Conservation (phyloP, 495 filamentous ascomycete genomes). For the Cryomyces minteri region DNA sequence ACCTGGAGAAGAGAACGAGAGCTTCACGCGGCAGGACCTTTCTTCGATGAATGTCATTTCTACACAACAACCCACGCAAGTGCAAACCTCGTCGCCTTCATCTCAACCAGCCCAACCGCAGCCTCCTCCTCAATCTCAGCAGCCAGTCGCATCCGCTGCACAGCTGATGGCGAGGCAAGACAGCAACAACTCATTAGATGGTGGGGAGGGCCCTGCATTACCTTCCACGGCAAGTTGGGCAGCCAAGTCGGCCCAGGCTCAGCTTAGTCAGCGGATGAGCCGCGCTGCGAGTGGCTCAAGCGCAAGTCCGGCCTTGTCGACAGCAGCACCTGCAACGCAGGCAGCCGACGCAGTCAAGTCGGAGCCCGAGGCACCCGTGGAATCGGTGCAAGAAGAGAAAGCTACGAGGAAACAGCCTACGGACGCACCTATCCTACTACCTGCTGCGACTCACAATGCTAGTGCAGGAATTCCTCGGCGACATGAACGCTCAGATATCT, state of each 20-base stretch:
- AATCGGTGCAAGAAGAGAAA: neutral
- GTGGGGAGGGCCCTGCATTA: slow-evolving; percentile 64
- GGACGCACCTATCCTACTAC: neutral
- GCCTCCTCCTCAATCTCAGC: slow-evolving; percentile 26
- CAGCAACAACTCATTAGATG: slow-evolving; percentile 35
- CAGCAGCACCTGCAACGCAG: slow-evolving; percentile 21
- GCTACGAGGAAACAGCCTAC: neutral
- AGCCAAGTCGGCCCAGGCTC: slow-evolving; percentile 47
- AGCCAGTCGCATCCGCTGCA: slow-evolving; percentile 32
- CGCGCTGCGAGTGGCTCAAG: slow-evolving; percentile 59
- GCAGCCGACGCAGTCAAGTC: slow-evolving; percentile 5
- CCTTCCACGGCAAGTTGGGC: slow-evolving; percentile 93
- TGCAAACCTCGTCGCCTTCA: slow-evolving; percentile 17
- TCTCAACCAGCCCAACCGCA: slow-evolving; percentile 27
- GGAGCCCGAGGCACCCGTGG: neutral
- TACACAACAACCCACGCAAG: slow-evolving; percentile 47
- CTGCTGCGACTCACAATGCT: neutral
- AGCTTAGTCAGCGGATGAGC: slow-evolving; percentile 53
- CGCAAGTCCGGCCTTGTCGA: slow-evolving; percentile 59
- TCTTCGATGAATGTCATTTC: slow-evolving; percentile 86
- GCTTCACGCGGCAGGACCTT: slow-evolving; percentile 84
- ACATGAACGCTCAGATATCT: slow-evolving; percentile 5
- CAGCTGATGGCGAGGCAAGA: slow-evolving; percentile 56
- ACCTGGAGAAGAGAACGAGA: slow-evolving; percentile 89
- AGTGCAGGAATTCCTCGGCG: neutral